Percentiles rank a stretch among this genome's conserved stretches.
phyloP scores from a whole-genome alignment of 495 filamentous ascomycete genomes.

The Penicillium coprophilum region DNA sequence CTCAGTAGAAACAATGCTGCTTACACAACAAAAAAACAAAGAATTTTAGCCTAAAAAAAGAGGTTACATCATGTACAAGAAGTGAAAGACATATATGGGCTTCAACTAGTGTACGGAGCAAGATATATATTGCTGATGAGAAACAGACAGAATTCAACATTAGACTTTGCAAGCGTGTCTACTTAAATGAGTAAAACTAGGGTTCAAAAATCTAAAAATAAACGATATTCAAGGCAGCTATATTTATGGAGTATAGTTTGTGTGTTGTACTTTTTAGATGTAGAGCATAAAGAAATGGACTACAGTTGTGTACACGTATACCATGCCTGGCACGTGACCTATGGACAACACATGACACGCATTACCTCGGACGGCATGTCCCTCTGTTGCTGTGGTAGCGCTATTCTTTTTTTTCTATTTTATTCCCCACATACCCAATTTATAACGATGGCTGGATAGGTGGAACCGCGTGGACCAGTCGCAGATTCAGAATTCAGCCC shows the following conservation, averaged over 20 bases:
- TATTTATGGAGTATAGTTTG: neutral
- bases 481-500: constrained; percentile 15
- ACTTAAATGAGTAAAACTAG: no score
- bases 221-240: neutral
- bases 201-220: neutral
- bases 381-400: neutral
- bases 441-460: constrained; percentile 5
- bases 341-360: neutral
- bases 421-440: constrained; percentile 9
- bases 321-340: neutral
- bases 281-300: neutral
- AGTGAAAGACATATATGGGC: neutral
- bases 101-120: neutral
- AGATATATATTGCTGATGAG: neutral
- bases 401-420: neutral
- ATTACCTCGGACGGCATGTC: neutral
- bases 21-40: neutral
- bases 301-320: neutral
- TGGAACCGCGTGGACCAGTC: constrained; percentile 2
- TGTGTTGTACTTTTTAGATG: neutral
- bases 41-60: neutral
- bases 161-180: neutral
- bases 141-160: neutral
- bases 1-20: neutral
- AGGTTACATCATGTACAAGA: neutral